Evolutionary conservation across 805 yeast species (phyloP), one percentile per base, ranked within the genome.

Genomic region (Ogataea ramenticola): DNA sequence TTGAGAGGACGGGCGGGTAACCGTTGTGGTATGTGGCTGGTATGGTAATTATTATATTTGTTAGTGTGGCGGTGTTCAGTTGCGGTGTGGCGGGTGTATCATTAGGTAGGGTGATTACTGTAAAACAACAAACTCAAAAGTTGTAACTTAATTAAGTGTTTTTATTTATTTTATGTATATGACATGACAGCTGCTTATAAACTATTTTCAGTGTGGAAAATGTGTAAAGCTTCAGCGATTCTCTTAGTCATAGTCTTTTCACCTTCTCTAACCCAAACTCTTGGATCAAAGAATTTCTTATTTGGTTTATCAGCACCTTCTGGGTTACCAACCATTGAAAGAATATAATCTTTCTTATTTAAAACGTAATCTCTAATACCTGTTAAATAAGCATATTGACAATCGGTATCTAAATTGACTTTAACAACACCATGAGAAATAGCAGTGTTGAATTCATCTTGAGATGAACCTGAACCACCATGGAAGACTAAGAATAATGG

Each of bases 211-310:
- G 95, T 75, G 77, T 82, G 89, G 96, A 93, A 93, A 66, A 86
- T 74, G 42, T 70, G 75, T 67, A 93, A 77, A 62, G 95, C 95
- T 68, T 80, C 83, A 50, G 85, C 57, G 63, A 93, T 77, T 82
- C 97, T 87, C 57, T 69, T 72, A 56, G 81, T 57, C 97, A 93
- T 91, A 66, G 97, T 89, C 89, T 89, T 89, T 80, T 93, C 99
- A 80, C 99, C 98, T 77, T 91, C 98, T 81, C 98, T 90, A 57
- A 93, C 97, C 99, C 99, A 93, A 72, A 90, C 98, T 83, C 99
- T 91, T 75, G 99, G 99, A 77, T 93, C 99, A 68, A 88, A 93
- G 88, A 75, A 89, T 79, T 93, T 93, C 90, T 93, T 93, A 91
- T 93, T 93, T 76, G 99, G 99, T 80, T 88, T 86, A 75, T 93